These are phyloP conservation scores for Grosmannia huntii DNA, from an alignment of 2,329 filamentous ascomycete genomes.

Conservation along the genomic window DNA sequence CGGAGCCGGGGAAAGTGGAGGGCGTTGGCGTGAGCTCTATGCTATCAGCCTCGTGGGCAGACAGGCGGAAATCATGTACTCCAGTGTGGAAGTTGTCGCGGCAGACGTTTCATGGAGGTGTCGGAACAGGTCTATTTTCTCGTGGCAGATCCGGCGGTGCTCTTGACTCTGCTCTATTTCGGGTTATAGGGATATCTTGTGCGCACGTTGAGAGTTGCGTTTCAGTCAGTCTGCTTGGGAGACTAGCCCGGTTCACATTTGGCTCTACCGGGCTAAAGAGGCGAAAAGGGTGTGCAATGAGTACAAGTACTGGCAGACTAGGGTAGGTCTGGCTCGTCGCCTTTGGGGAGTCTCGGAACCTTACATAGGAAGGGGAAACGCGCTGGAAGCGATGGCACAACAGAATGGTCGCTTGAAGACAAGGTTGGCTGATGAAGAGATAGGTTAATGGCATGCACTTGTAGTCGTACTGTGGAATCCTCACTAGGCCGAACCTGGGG, in stretches of 20 bases:
- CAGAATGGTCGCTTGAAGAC: neutral
- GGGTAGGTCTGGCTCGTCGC: neutral
- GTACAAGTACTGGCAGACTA: neutral
- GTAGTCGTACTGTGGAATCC: neutral
- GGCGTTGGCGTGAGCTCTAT: neutral
- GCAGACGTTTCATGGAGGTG: conserved; percentile 1
- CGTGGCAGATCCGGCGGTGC: neutral
- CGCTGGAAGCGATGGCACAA: conserved; percentile 6
- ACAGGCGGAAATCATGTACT: conserved; percentile 3
- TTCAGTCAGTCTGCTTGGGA: neutral
- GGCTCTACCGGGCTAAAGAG: neutral
- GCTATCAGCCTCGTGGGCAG: conserved; percentile 5
- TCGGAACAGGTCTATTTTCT: neutral
- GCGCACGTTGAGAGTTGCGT: neutral
- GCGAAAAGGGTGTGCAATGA: neutral
- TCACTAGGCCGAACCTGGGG: neutral
- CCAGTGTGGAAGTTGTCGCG: neutral
- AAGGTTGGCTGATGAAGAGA: neutral
- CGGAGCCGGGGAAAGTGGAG: neutral
- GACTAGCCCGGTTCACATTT: neutral
- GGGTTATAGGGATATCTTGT: neutral
- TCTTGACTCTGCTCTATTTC: neutral
- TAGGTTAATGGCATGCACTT: conserved; percentile 1
- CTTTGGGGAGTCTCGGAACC: neutral
- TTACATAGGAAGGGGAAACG: conserved; percentile 8